These are phyloP conservation scores for Karstenula rhodostoma DNA, from an alignment of 2,329 filamentous ascomycete genomes.

Conservation along the genomic window DNA sequence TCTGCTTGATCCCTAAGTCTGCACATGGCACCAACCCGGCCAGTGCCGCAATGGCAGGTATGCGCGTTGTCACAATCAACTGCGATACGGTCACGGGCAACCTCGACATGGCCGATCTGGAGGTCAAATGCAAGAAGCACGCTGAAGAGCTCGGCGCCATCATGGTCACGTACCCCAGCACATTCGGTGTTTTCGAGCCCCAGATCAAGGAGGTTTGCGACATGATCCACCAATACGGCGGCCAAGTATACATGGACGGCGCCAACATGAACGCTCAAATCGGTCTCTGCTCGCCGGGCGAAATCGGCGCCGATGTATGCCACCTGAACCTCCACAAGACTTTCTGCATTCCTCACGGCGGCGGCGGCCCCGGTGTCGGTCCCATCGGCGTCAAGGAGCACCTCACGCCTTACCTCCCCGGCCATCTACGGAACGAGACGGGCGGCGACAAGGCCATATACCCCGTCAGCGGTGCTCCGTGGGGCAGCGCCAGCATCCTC, in stretches of 20 bases:
- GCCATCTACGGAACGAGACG: constrained; percentile 68
- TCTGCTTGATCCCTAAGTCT: constrained; percentile 93
- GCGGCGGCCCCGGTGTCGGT: constrained; percentile 90
- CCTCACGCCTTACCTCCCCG: constrained; percentile 78
- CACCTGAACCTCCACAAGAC: constrained; percentile 98
- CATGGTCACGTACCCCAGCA: constrained; percentile 97
- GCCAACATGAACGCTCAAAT: constrained; percentile 99
- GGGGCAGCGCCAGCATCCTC: constrained; percentile 88
- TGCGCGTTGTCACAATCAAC: constrained; percentile 92
- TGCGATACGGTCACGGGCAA: constrained; percentile 89
- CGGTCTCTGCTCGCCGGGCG: constrained; percentile 90
- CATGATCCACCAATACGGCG: constrained; percentile 85
- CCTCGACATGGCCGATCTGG: constrained; percentile 84
- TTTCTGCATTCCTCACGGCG: constrained; percentile 97
- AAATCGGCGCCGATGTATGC: constrained; percentile 96
- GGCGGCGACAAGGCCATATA: constrained; percentile 67
- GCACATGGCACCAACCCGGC: constrained; percentile 97
- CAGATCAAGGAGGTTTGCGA: constrained; percentile 84
- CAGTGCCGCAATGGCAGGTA: constrained; percentile 93
- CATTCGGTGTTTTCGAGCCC: constrained; percentile 94
- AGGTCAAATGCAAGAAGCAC: constrained; percentile 89
- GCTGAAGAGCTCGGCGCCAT: constrained; percentile 86
- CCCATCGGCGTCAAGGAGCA: constrained; percentile 91
- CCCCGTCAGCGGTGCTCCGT: constrained; percentile 82
- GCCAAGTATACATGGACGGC: constrained; percentile 98